Conservation (phyloP, 768 basidiomycete species). For the Mycena polygramma region DNA sequence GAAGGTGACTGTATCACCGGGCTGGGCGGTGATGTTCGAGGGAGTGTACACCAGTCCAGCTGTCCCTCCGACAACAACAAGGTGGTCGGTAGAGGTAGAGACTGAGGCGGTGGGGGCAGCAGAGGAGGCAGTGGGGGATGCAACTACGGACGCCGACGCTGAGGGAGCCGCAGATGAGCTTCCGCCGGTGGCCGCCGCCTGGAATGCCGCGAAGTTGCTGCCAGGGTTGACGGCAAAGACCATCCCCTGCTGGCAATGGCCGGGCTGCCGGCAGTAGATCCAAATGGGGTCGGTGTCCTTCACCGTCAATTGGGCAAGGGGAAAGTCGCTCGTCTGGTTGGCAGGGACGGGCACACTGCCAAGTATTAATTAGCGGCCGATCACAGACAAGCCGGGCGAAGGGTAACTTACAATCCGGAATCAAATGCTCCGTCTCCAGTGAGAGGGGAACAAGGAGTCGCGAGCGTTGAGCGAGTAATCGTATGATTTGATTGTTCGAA, state of each 20-base stretch:
- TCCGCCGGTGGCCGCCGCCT: conserved; percentile 60
- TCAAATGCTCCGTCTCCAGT: conserved; percentile 61
- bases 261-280: conserved; percentile 69
- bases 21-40: conserved; percentile 58
- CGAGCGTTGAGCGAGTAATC: conserved; percentile 68
- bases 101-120: conserved; percentile 38
- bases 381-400: background rate
- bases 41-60: conserved; percentile 55
- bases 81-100: conserved; percentile 49
- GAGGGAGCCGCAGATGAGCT: conserved; percentile 29
- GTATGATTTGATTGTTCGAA: conserved; percentile 73
- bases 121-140: conserved; percentile 42
- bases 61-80: conserved; percentile 58
- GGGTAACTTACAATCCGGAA: conserved; percentile 65
- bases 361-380: conserved; percentile 2
- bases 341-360: conserved; percentile 62
- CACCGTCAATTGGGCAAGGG: conserved; percentile 58
- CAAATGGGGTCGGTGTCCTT: conserved; percentile 62
- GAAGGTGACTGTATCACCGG: conserved; percentile 63
- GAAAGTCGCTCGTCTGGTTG: conserved; percentile 55
- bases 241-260: conserved; percentile 72
- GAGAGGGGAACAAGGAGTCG: conserved; percentile 56
- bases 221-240: conserved; percentile 77
- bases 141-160: conserved; percentile 41
- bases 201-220: conserved; percentile 65